A percentile compares a stretch with the other conserved stretches of the same genome.
These are phyloP conservation scores for Stereum hirsutum DNA, from an alignment of 1,284 basidiomycete genomes.

Conservation along the genomic window DNA sequence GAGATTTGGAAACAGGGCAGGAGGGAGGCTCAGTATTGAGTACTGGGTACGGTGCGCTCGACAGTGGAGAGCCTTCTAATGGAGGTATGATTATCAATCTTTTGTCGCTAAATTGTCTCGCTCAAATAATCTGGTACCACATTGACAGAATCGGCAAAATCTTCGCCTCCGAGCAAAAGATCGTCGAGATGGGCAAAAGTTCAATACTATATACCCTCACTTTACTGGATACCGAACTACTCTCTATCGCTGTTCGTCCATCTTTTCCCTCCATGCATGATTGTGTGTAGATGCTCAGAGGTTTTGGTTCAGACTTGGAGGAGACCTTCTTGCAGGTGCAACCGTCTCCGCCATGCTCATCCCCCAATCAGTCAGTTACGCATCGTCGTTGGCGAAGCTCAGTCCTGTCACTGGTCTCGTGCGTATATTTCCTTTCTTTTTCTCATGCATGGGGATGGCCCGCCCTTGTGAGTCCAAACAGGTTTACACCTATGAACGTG, in stretches of 20 bases:
- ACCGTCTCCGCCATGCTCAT: conserved; percentile 88
- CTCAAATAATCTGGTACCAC: no score
- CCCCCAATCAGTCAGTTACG: conserved; percentile 90
- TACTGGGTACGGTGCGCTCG: neutral
- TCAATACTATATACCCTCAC: conserved; percentile 65
- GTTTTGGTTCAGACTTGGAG: conserved; percentile 46
- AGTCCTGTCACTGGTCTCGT: conserved; percentile 82
- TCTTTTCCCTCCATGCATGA: neutral
- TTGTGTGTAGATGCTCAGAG: conserved; percentile 8
- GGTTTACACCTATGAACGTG: no score
- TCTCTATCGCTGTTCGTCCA: conserved; percentile 54
- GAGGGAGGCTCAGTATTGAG: no score
- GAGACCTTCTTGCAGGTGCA: conserved; percentile 78
- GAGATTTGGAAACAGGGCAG: neutral
- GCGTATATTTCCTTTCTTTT: conserved; percentile 18
- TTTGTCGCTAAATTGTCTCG: no score
- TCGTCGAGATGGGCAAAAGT: conserved; percentile 18
- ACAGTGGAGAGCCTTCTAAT: no score
- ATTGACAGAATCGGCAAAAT: neutral
- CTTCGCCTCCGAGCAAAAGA: neutral
- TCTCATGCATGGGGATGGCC: no score
- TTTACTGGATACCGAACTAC: conserved; percentile 81
- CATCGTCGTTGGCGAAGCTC: conserved; percentile 75
- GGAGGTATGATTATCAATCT: no score
- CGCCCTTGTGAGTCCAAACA: no score